Base-by-base conservation (phyloP, 805 yeast genomes). In the Starmerella apicola region DNA sequence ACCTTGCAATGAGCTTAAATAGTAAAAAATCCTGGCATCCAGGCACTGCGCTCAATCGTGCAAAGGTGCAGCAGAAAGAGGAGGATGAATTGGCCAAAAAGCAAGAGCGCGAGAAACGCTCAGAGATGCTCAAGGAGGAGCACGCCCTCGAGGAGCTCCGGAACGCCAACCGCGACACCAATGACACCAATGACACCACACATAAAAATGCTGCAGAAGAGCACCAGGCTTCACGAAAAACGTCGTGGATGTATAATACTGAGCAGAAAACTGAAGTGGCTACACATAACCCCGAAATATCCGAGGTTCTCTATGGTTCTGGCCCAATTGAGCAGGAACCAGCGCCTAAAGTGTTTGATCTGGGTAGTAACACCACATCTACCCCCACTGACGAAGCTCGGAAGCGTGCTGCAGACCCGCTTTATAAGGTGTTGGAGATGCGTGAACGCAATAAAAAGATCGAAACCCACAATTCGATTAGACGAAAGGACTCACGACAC, bases 21-120 rank as follows among this genome's bases (percentile, higher is more conserved):
- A 60, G 86, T 41, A 81, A 88, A 63, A 88, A 88, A 58, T 88
- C 97, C 45, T 88, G 97, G 98, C 84, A 88, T 59, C 96, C 98
- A 2, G 86, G 80, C 34, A 66, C 83, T 37, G 65, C 81, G 55
- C 81, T 79, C 57, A 88, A 88, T 65, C 84, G 78, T 60, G 78
- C 77, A 49, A 81, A 78, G 53, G 86, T 88, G 26, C 80, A 94
- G 88, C 68, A 75, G 48, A 68, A 66, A 39, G 96, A 91, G 54
- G 85, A 82, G 54, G 78, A 78, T 30, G 76, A 80, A 7, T 61
- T 83, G 5, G 70, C 71, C n/a, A 93, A 82, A 52, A 70, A 77
- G 35, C 71, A 71, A 49, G 70, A 71, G 52, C 73, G 78, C 25
- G 68, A 74, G 44, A 77, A 77, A 51, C 62, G 79, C 23, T 74